A percentile compares a stretch with the other conserved stretches of the same genome.
Evolutionary conservation across 176 grass and related monocot genomes (phyloP).

Genomic region (Rhynchospora tenuis): DNA sequence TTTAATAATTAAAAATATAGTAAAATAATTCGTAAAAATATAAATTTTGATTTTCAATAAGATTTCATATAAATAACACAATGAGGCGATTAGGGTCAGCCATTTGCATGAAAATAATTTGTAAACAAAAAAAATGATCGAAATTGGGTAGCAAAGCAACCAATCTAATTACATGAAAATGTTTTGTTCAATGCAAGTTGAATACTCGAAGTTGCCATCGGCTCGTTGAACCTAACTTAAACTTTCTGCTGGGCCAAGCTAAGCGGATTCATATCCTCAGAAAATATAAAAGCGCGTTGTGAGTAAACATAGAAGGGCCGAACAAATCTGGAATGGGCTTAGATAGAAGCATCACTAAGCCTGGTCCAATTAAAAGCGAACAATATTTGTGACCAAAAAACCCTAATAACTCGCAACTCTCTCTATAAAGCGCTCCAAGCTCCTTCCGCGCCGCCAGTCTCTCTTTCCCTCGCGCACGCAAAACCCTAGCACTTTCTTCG

Average conservation of each 20-base stretch:
- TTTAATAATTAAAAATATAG: too few species aligned
- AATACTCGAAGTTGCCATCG: background rate
- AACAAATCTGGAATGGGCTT: background rate
- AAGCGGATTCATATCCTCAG: too few species aligned
- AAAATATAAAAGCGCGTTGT: too few species aligned
- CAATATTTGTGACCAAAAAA: background rate
- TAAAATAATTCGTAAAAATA: too few species aligned
- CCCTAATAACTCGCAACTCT: background rate
- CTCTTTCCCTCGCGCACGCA: slow-evolving; percentile 1
- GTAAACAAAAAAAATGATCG: too few species aligned
- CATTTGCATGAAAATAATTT: too few species aligned
- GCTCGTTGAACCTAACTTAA: background rate
- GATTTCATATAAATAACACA: too few species aligned
- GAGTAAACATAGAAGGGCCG: background rate
- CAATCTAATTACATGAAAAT: too few species aligned
- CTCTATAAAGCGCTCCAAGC: background rate
- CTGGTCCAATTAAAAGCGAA: background rate
- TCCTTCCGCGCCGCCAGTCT: slow-evolving; percentile 10
- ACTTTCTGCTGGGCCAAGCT: background rate
- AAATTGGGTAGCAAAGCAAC: too few species aligned
- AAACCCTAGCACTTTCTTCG: slow-evolving; percentile 18
- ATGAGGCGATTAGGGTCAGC: too few species aligned
- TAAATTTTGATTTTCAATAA: too few species aligned
- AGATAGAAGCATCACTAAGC: background rate
- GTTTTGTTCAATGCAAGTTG: too few species aligned